These are phyloP conservation scores for Takashimella koratensis DNA, from an alignment of 1,284 basidiomycete species.

Conservation along the genomic window DNA sequence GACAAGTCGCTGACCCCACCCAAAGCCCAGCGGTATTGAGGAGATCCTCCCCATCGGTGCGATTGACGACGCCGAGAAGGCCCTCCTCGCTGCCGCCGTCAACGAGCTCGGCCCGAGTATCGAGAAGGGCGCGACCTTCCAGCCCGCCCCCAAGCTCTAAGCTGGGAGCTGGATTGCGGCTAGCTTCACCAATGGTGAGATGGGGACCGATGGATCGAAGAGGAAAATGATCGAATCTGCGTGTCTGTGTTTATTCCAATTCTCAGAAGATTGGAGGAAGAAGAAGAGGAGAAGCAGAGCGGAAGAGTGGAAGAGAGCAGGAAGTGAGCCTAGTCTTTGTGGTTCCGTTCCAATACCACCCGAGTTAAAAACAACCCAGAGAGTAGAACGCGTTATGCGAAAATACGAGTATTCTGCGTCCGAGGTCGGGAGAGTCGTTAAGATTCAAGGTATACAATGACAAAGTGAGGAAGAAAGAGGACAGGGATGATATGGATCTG, in stretches of 20 bases:
- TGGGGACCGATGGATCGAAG: not conserved
- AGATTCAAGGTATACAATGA: no score
- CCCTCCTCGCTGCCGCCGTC: conserved; percentile 53
- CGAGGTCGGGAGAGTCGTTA: no score
- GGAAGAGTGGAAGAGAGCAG: not conserved
- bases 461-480: no score
- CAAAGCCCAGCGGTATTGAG: conserved; percentile 53
- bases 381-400: no score
- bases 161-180: not conserved
- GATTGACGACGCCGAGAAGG: conserved; percentile 52
- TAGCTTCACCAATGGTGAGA: not conserved
- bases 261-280: no score
- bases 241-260: no score
- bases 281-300: not conserved
- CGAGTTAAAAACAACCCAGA: no score
- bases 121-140: conserved; percentile 50
- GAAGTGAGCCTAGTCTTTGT: not conserved
- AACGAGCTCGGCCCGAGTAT: conserved; percentile 55
- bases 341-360: no score
- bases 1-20: no score
- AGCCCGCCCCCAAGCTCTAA: conserved; percentile 47
- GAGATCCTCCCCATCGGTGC: conserved; percentile 56
- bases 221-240: no score
- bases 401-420: no score
- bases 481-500: no score